A percentile compares a stretch with the other conserved stretches of the same genome.
Evolutionary conservation across 495 filamentous ascomycete genomes (phyloP).

Genomic region (Pseudoneurospora amorphoporcata): DNA sequence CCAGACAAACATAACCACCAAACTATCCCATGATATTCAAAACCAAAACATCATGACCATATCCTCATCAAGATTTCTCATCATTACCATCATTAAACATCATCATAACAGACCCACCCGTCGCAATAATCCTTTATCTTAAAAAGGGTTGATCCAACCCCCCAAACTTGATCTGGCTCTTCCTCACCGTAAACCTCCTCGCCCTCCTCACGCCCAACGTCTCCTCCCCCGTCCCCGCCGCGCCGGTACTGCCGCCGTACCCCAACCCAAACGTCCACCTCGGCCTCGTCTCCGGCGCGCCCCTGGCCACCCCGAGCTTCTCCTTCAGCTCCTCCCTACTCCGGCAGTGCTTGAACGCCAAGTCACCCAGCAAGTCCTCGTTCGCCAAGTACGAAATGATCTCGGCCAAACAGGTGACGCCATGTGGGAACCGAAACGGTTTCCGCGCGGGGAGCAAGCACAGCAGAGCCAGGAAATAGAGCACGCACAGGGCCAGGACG

Average conservation of each 20-base stretch:
- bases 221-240: conserved; percentile 12
- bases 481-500: conserved; percentile 55
- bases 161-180: conserved; percentile 18
- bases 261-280: conserved; percentile 28
- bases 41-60: neutral
- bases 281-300: conserved; percentile 22
- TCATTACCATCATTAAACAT: neutral
- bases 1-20: neutral
- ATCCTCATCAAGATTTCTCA: neutral
- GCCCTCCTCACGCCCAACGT: conserved; percentile 27
- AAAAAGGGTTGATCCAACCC: neutral
- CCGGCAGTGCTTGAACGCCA: conserved; percentile 40
- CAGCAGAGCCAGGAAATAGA: conserved; percentile 46
- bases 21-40: neutral
- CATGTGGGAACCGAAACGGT: conserved; percentile 56
- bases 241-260: conserved; percentile 1
- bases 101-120: neutral
- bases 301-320: conserved; percentile 23
- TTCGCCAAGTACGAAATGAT: conserved; percentile 65
- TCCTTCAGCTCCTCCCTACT: conserved; percentile 19
- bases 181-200: conserved; percentile 32
- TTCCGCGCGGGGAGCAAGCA: conserved; percentile 44
- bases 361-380: conserved; percentile 57
- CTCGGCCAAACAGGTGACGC: conserved; percentile 59
- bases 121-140: neutral